Percentiles rank a stretch among this genome's conserved stretches.
Conservation (phyloP, 1,139 yeast genomes). For the Blastobotrys raffinosifermentans region DNA sequence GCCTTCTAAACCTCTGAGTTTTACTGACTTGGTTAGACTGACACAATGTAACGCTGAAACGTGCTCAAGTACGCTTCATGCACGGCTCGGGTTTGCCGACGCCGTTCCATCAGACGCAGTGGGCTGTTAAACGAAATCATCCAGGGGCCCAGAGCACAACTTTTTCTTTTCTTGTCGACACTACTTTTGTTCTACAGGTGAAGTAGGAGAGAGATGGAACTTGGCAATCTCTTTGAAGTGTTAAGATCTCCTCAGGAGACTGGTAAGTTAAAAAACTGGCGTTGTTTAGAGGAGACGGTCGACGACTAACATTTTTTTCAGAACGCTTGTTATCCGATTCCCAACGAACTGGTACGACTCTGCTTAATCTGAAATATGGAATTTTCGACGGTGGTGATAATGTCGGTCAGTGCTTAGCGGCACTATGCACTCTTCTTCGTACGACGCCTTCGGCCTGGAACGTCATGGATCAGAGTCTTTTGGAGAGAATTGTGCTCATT, state of each 20-base stretch:
- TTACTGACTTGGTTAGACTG: too few relatives aligned
- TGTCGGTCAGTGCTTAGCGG: conserved; percentile 24
- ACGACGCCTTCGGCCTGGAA: conserved; percentile 26
- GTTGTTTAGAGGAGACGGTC: neutral
- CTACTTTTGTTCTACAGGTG: neutral
- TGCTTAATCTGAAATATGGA: conserved; percentile 27
- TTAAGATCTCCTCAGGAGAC: conserved; percentile 22
- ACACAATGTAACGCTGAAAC: too few relatives aligned
- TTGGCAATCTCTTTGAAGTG: conserved; percentile 20
- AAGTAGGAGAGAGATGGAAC: conserved; percentile 18
- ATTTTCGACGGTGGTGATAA: conserved; percentile 25
- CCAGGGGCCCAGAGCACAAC: too few relatives aligned
- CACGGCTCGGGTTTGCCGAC: too few relatives aligned
- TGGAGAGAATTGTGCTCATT: conserved; percentile 19
- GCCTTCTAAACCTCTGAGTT: too few relatives aligned
- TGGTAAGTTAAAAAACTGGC: conserved; percentile 14
- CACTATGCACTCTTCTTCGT: conserved; percentile 21
- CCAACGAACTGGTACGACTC: conserved; percentile 27
- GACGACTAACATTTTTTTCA: conserved; percentile 1
- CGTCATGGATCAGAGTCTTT: conserved; percentile 24
- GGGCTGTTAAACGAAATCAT: too few relatives aligned
- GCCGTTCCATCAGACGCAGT: too few relatives aligned
- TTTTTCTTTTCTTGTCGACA: conserved; percentile 3
- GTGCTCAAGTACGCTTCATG: too few relatives aligned
- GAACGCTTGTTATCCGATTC: conserved; percentile 27